A percentile compares a stretch with the other conserved stretches of the same genome.
These are phyloP conservation scores for Malus sylvestris DNA, from an alignment of 306 rosid species.

Conservation along the genomic window DNA sequence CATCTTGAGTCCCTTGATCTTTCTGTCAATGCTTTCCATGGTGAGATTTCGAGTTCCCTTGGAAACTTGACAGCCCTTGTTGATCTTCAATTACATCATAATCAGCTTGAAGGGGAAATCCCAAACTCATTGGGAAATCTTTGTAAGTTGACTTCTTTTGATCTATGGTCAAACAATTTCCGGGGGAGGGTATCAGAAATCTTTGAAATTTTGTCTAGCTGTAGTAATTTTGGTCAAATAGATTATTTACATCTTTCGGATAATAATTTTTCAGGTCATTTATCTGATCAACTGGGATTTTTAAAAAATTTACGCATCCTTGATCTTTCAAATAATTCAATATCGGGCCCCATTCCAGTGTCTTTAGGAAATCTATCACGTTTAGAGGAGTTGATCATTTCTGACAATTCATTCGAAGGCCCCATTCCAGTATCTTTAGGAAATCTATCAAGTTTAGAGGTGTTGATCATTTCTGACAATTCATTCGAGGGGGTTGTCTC, in stretches of 20 bases:
- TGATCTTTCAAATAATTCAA: neutral
- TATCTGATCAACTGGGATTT: conserved; percentile 1
- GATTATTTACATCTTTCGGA: accelerated
- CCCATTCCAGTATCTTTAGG: neutral
- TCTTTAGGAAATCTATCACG: too few species aligned
- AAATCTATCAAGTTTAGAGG: neutral
- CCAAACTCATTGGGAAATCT: neutral
- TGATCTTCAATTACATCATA: neutral
- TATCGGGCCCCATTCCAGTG: neutral
- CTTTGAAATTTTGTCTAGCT: too few species aligned
- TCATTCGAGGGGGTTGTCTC: neutral
- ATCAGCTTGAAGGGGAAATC: neutral
- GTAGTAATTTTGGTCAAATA: neutral
- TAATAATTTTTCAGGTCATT: conserved; percentile 1
- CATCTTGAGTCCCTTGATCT: neutral
- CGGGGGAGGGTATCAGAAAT: too few species aligned
- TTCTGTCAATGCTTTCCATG: neutral
- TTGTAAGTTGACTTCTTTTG: too few species aligned
- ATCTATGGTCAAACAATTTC: too few species aligned
- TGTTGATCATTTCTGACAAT: accelerated
- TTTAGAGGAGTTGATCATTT: too few species aligned
- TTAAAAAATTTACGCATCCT: neutral
- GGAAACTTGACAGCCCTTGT: neutral
- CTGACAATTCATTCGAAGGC: too few species aligned
- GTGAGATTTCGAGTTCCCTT: too few species aligned